Conservation (phyloP, 768 basidiomycete genomes). For the Kwoniella europaea region DNA sequence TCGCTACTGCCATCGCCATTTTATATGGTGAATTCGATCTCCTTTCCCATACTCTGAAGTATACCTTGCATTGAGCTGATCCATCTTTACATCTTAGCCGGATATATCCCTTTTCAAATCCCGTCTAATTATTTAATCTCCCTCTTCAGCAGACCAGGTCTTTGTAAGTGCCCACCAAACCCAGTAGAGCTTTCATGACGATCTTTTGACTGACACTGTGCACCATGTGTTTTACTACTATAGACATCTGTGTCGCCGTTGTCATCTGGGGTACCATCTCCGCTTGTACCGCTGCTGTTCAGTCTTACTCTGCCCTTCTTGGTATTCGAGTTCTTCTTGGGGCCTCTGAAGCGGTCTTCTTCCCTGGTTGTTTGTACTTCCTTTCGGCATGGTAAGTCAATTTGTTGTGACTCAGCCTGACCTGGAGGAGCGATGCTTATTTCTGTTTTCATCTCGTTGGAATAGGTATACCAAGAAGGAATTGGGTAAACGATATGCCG, state of each 20-base stretch:
- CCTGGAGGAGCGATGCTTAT: no score
- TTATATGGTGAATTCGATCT: slow-evolving; percentile 32
- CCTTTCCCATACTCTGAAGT: neutral
- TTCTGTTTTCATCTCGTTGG: no score
- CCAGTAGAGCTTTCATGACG: no score
- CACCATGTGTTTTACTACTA: no score
- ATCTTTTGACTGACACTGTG: no score
- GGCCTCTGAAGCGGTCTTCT: slow-evolving; percentile 38
- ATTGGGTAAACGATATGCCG: slow-evolving; percentile 44
- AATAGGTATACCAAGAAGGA: slow-evolving; percentile 42
- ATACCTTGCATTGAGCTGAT: neutral
- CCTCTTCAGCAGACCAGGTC: slow-evolving; percentile 39
- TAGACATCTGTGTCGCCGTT: slow-evolving; percentile 39
- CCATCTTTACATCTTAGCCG: slow-evolving; percentile 16
- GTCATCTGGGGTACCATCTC: slow-evolving; percentile 42
- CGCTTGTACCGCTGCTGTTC: slow-evolving; percentile 40
- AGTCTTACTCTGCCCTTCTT: slow-evolving; percentile 32
- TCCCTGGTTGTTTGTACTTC: slow-evolving; percentile 47
- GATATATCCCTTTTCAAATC: slow-evolving; percentile 43
- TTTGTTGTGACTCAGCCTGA: no score
- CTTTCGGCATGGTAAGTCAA: slow-evolving; percentile 46
- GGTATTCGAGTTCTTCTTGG: slow-evolving; percentile 40
- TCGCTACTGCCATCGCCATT: slow-evolving; percentile 47
- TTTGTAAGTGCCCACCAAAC: slow-evolving; percentile 24
- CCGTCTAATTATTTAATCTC: slow-evolving; percentile 51